Evolutionary conservation across 345 rosid genomes (phyloP).

Genomic region (Erucastrum elatum): DNA sequence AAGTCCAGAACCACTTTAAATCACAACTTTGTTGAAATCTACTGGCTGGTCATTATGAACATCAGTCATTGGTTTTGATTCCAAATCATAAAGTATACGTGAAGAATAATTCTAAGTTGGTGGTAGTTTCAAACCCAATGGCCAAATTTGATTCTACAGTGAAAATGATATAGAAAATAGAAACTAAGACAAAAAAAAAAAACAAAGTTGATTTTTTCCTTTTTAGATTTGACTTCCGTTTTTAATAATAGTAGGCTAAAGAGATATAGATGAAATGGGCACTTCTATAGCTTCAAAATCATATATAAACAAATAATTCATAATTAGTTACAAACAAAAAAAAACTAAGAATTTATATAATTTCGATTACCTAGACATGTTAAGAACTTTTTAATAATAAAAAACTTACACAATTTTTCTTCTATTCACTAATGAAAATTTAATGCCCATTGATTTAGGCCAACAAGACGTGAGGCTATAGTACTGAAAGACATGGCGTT

Average conservation of each 20-base stretch:
- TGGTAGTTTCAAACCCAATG: constrained; percentile 20
- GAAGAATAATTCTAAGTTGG: constrained; percentile 43
- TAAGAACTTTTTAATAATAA: not conserved
- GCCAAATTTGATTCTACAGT: constrained; percentile 31
- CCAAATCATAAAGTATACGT: constrained; percentile 39
- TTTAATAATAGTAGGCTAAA: constrained; percentile 23
- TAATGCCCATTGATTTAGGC: constrained; percentile 36
- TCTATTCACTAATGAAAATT: constrained; percentile 15
- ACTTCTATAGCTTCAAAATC: constrained; percentile 31
- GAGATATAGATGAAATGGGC: constrained; percentile 35
- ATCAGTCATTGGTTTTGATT: constrained; percentile 24
- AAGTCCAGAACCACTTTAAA: constrained; percentile 32
- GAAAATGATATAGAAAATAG: constrained; percentile 32
- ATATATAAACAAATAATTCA: not conserved
- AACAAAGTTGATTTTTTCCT: not conserved
- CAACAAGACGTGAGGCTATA: constrained; percentile 36
- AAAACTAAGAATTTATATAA: not conserved
- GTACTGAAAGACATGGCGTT: constrained; percentile 35
- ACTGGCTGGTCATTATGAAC: constrained; percentile 32
- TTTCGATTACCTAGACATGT: not conserved
- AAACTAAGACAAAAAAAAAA: constrained; percentile 8
- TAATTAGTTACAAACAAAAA: not conserved
- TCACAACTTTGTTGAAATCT: constrained; percentile 24
- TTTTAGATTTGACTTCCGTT: constrained; percentile 21
- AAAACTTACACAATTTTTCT: constrained; percentile 12